Base-by-base conservation (phyloP, 2,329 filamentous ascomycete genomes). In the Penicillium sp. region DNA sequence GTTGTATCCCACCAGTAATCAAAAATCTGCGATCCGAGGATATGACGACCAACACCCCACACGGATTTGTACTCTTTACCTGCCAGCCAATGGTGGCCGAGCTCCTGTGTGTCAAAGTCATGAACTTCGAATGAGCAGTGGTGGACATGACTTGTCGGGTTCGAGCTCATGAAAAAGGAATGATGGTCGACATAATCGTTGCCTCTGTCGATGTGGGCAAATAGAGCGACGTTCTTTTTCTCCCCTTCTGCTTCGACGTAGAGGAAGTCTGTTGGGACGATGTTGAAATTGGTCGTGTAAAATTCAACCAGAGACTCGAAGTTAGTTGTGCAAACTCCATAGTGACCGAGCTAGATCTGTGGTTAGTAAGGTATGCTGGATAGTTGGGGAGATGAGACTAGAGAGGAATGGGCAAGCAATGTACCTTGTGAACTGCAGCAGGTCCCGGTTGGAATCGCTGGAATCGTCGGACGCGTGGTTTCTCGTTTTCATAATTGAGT, bases 1-100 rank as follows among this genome's bases (percentile, higher is more conserved):
- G 54, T 60, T 0, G 61, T 57, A 53, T 78, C 76, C 58, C 77
- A 80, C 80, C 80, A 82, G 57, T 82, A 83, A 56, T 83, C 80
- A 56, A 82, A 83, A 8, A 82, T 69, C 62, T 81, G 79, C n/a
- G 67, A 73, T 0, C 79, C 79, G n/a, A 81, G 61, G 40, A 81
- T 76, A 66, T 82, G 79, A 21, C 80, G 64, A 0, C 80, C 80
- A 4, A 82, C 74, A 0, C 80, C 80, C 80, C 80, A 83, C 2
- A 78, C 76, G 29, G 65, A 68, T 52, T 68, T 69, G 49, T 81
- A 82, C 0, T 71, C 74, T 54, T 79, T 78, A 9, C 69, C 58
- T 0, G 67, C 72, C 31, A 83, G 66, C 77, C 77, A 82, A 48
- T 81, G 75, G 58, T 83, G 81, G 0, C 81, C 81, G 1, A 83